Base-by-base conservation (phyloP, 208 protist species). In the Trypanosoma theileri region DNA sequence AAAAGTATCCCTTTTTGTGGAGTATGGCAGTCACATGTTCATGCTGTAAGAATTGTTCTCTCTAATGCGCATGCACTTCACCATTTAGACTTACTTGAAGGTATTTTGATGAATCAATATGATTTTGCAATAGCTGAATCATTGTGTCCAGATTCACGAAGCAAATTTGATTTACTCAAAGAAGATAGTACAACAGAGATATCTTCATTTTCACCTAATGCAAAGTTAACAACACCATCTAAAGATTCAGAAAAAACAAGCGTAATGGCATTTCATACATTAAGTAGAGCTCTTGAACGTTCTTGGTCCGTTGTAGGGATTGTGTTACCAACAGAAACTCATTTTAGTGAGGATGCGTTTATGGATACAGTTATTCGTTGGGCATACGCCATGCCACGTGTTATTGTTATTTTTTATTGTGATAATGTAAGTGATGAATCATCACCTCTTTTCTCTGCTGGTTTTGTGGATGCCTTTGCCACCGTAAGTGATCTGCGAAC, bases 311-410 rank as follows among this genome's bases (percentile, higher is more conserved):
- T 71, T 21, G 72, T 86, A 35, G 71, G 73, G 1, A 40, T 78
- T 8, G 53, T 56, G 10, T 41, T 86, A 10, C 70, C 77, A 40
- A 21, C 24, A 26, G 4, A 70, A 42, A 28, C 16, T 1, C 21
- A 70, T 13, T 42, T 85, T 19, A 71, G 85, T 35, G 73, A 88
- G 53, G 82, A 84, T 53, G 73, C 69, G 26, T 81, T 87, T 42
- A 85, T 82, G 66, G 73, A 82, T 54, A 88, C 77, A 4, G 40
- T 85, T 40, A 16, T 72, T 46, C 73, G 75, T 24, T 85, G 83
- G 79, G 59, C 52, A 19, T 88, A 83, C 41, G 56, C 66, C 35
- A 54, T 67, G 26, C 81, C 81, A 12, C 56, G 57, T 1, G 51
- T 62, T 6, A 61, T 86, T 21, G 62, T 81, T 10, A 13, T 86